A percentile compares a stretch with the other conserved stretches of the same genome.
phyloP scores from a whole-genome alignment of 768 basidiomycete species.

The Scleroderma bovista region DNA sequence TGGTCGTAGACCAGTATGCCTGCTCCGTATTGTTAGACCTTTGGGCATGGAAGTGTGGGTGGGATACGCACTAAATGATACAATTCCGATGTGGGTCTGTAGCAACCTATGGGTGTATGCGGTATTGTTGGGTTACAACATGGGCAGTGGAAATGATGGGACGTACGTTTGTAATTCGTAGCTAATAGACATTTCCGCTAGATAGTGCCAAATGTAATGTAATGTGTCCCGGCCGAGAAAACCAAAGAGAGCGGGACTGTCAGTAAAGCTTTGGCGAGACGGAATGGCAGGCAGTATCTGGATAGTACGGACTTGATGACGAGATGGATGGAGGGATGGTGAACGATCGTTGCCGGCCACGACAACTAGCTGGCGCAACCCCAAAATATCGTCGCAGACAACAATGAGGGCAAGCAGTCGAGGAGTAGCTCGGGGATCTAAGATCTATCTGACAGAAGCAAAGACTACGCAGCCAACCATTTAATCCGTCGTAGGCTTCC shows the following conservation, averaged over 20 bases:
- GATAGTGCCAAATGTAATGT: neutral
- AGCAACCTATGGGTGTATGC: neutral
- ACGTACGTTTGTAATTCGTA: neutral
- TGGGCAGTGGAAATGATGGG: neutral
- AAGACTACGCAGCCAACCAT: too few species aligned
- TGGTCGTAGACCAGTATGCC: constrained; percentile 28
- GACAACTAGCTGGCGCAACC: too few species aligned
- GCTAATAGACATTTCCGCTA: neutral
- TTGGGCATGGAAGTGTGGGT: neutral
- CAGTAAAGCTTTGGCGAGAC: too few species aligned
- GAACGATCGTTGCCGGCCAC: too few species aligned
- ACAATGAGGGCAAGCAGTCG: too few species aligned
- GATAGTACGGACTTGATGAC: too few species aligned
- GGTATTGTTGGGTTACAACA: neutral
- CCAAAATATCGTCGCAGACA: too few species aligned
- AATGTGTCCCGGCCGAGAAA: neutral
- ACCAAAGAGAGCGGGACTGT: neutral
- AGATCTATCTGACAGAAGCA: too few species aligned
- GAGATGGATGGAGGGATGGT: too few species aligned
- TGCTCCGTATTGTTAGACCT: constrained; percentile 1
- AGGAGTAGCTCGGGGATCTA: too few species aligned
- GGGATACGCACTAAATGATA: neutral
- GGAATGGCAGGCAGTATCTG: too few species aligned
- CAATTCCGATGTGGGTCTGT: neutral
- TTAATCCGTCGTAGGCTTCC: too few species aligned